phyloP scores from a whole-genome alignment of 2,329 filamentous ascomycete genomes.

The Colletotrichum higginsianum region DNA sequence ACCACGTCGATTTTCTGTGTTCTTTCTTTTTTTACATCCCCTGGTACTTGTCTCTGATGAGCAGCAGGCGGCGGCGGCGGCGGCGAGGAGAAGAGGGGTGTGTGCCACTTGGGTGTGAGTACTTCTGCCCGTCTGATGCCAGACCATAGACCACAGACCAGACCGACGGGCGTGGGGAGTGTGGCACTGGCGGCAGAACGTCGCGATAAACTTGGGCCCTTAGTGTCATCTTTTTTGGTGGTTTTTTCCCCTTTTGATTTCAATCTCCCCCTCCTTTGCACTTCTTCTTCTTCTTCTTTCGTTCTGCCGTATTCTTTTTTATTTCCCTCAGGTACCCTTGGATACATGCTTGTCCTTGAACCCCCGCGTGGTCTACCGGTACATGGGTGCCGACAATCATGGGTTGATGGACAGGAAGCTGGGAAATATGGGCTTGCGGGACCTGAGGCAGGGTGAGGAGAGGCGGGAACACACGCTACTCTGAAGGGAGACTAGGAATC shows the following conservation, averaged over 20 bases:
- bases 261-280: not conserved
- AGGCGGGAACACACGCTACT: slow-evolving; percentile 21
- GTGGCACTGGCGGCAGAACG: slow-evolving; percentile 38
- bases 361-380: slow-evolving; percentile 37
- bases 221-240: slow-evolving; percentile 37
- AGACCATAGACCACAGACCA: slow-evolving; percentile 33
- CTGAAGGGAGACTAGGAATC: slow-evolving; percentile 35
- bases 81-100: slow-evolving; percentile 39
- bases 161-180: slow-evolving; percentile 38
- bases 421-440: slow-evolving; percentile 33
- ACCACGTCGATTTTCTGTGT: slow-evolving; percentile 38
- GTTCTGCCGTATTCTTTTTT: slow-evolving; percentile 29
- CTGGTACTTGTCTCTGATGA: slow-evolving; percentile 45
- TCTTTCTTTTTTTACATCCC: slow-evolving; percentile 41
- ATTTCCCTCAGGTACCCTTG: slow-evolving; percentile 21
- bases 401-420: slow-evolving; percentile 38
- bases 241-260: slow-evolving; percentile 7
- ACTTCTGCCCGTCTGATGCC: slow-evolving; percentile 41
- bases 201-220: slow-evolving; percentile 42
- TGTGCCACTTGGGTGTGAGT: slow-evolving; percentile 44
- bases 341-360: slow-evolving; percentile 22
- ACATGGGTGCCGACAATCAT: slow-evolving; percentile 37
- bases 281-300: not conserved
- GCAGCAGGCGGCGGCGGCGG: slow-evolving; percentile 26
- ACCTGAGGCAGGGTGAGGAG: slow-evolving; percentile 38